phyloP scores from a whole-genome alignment of 371 early-diverging fungal genomes.

The Haplosporangium sp. region DNA sequence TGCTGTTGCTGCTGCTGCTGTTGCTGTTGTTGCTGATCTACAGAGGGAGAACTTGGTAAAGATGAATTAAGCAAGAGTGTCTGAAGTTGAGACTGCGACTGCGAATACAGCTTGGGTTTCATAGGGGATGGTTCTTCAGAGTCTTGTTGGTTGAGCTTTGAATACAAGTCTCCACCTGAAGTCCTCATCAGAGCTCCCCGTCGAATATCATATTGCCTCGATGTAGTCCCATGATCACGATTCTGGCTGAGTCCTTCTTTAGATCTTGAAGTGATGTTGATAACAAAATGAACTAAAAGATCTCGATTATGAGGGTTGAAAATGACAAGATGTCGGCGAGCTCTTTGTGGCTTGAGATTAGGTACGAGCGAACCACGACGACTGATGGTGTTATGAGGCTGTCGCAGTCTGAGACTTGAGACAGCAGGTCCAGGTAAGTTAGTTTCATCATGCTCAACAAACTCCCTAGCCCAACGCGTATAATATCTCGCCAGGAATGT shows the following conservation, averaged over 20 bases:
- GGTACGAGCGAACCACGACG: conserved; percentile 24
- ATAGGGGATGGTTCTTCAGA: not conserved
- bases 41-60: conserved; percentile 11
- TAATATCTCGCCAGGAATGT: conserved; percentile 52
- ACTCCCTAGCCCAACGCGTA: conserved; percentile 46
- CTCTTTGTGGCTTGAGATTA: conserved; percentile 4
- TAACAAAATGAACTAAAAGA: conserved; percentile 56
- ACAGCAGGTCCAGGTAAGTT: conserved; percentile 22
- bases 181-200: conserved; percentile 6
- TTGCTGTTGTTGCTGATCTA: conserved; percentile 3
- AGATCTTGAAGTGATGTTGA: conserved; percentile 16
- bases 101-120: conserved; percentile 19
- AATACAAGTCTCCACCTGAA: conserved; percentile 25
- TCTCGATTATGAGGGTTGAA: conserved; percentile 58
- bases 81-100: conserved; percentile 46
- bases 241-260: not conserved
- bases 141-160: conserved; percentile 5
- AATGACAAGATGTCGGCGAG: conserved; percentile 56
- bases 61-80: conserved; percentile 29
- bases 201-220: not conserved
- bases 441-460: conserved; percentile 52
- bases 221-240: not conserved
- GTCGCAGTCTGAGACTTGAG: conserved; percentile 25
- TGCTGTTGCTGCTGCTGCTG: conserved; percentile 14
- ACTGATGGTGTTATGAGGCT: not conserved